Percentiles rank a stretch among this genome's conserved stretches.
These are phyloP conservation scores for Tephrocybe sp. DNA, from an alignment of 768 basidiomycete genomes.

Conservation along the genomic window DNA sequence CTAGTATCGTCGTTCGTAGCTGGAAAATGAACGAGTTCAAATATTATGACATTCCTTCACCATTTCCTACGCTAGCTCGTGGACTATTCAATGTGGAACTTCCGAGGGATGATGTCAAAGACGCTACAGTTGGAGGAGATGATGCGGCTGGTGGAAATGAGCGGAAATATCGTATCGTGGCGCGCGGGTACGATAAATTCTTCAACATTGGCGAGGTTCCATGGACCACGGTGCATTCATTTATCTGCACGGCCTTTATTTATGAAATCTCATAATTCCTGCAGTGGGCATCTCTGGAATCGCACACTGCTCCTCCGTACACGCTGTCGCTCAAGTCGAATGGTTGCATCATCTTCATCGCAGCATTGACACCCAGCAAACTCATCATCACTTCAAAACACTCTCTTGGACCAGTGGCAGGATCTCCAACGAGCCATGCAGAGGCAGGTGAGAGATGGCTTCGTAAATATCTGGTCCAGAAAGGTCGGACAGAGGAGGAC, in stretches of 20 bases:
- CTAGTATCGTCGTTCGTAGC: conserved; percentile 58
- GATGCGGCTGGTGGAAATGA: conserved; percentile 13
- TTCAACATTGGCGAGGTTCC: conserved; percentile 97
- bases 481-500: conserved; percentile 66
- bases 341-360: conserved; percentile 95
- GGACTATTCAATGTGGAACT: conserved; percentile 78
- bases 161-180: conserved; percentile 62
- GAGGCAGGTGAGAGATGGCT: conserved; percentile 86
- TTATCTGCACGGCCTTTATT: no score
- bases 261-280: not conserved
- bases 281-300: conserved; percentile 75
- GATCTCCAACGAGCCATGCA: conserved; percentile 61
- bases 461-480: conserved; percentile 55
- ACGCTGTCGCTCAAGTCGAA: conserved; percentile 91
- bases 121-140: conserved; percentile 17
- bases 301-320: conserved; percentile 74
- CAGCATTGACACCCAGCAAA: conserved; percentile 70
- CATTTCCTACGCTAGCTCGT: conserved; percentile 92
- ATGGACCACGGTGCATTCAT: conserved; percentile 73
- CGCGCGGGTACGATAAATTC: conserved; percentile 96
- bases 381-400: conserved; percentile 93
- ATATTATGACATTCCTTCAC: conserved; percentile 84
- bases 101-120: conserved; percentile 19
- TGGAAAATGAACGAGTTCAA: conserved; percentile 99
- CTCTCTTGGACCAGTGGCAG: conserved; percentile 61